phyloP scores from a whole-genome alignment of 306 rosid species.

The Inga laurina region DNA sequence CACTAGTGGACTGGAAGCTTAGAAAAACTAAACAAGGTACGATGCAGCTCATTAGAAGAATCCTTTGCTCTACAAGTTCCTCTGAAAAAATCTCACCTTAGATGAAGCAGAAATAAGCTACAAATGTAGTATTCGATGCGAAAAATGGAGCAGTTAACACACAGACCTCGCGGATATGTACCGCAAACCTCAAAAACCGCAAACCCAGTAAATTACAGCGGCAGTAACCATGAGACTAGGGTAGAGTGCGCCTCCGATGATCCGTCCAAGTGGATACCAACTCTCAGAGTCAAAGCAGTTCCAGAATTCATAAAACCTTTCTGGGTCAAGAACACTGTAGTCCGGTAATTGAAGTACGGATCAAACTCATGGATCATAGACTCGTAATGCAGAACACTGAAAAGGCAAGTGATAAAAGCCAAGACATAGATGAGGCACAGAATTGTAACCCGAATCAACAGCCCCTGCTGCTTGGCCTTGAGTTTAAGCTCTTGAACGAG shows the following conservation, averaged over 20 bases:
- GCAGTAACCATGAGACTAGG: conserved; percentile 97
- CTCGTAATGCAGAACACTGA: conserved; percentile 94
- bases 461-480: too few relatives aligned
- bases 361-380: conserved; percentile 99
- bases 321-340: conserved; percentile 72
- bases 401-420: conserved; percentile 41
- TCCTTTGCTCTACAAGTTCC: conserved; percentile 1
- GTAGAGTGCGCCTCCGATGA: conserved; percentile 90
- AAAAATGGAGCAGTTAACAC: too few relatives aligned
- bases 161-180: too few relatives aligned
- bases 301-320: conserved; percentile 96
- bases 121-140: too few relatives aligned
- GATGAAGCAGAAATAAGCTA: conserved; percentile 49
- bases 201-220: too few relatives aligned
- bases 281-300: conserved; percentile 97
- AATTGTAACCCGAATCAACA: too few relatives aligned
- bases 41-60: conserved; percentile 17
- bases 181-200: too few relatives aligned
- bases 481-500: too few relatives aligned
- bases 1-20: too few relatives aligned
- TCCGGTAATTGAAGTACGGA: conserved; percentile 95
- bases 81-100: conserved; percentile 55
- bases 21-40: neutral
- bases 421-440: too few relatives aligned
- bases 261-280: conserved; percentile 94